phyloP scores from a whole-genome alignment of 2,329 filamentous ascomycete genomes.

The Incumbomyces lentus region DNA sequence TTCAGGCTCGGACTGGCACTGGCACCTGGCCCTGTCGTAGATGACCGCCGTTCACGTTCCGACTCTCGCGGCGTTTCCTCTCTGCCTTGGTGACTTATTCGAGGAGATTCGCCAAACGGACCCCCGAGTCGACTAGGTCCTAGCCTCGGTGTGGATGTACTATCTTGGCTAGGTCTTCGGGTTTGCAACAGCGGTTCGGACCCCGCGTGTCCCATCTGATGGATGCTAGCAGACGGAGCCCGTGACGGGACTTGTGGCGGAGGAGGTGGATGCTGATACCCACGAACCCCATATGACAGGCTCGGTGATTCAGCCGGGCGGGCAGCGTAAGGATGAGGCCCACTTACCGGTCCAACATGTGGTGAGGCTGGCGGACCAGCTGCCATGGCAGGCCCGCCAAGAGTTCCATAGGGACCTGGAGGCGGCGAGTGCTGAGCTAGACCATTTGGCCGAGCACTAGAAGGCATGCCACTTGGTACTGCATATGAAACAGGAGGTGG shows the following conservation, averaged over 20 bases:
- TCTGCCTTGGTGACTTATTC: background rate
- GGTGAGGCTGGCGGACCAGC: slow-evolving; percentile 1
- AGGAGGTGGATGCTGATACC: background rate
- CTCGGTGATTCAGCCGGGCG: slow-evolving; percentile 2
- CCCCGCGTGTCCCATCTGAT: background rate
- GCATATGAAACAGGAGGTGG: background rate
- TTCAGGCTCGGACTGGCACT: slow-evolving; percentile 67
- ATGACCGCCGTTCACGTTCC: slow-evolving; percentile 1
- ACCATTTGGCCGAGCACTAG: background rate
- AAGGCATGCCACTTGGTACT: background rate
- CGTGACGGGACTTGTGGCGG: background rate
- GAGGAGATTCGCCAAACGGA: background rate
- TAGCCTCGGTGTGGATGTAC: background rate
- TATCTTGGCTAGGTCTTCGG: background rate
- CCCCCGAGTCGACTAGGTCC: background rate
- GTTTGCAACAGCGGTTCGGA: background rate
- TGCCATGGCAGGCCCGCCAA: background rate
- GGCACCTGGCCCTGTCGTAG: slow-evolving; percentile 44
- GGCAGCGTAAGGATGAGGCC: background rate
- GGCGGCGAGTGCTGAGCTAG: slow-evolving; percentile 5
- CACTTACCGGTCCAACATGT: background rate
- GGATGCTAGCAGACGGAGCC: background rate
- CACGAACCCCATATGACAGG: slow-evolving; percentile 2
- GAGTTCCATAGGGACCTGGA: slow-evolving; percentile 1
- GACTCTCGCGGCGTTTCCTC: background rate